Percentiles rank a stretch among this genome's conserved stretches.
Evolutionary conservation across 495 filamentous ascomycete species (phyloP).

Genomic region (Xylaria palmicola): DNA sequence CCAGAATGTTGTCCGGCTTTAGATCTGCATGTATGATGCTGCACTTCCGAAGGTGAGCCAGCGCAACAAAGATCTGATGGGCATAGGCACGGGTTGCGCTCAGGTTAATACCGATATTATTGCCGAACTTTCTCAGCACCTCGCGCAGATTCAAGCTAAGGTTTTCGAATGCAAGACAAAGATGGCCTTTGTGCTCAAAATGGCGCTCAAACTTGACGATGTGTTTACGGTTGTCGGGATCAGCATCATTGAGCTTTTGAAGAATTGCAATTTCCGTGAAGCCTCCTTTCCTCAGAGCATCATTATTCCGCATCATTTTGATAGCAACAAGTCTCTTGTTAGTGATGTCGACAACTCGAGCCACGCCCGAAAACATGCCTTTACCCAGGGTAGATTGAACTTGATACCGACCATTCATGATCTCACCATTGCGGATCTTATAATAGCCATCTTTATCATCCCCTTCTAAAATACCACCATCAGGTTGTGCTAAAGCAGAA

Average conservation of each 20-base stretch:
- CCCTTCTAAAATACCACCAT: slow-evolving; percentile 83
- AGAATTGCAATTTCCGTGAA: slow-evolving; percentile 92
- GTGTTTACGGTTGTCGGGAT: slow-evolving; percentile 90
- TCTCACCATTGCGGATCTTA: slow-evolving; percentile 83
- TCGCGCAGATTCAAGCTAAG: slow-evolving; percentile 90
- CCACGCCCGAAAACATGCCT: slow-evolving; percentile 96
- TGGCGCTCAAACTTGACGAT: slow-evolving; percentile 79
- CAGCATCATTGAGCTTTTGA: slow-evolving; percentile 74
- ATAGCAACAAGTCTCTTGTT: slow-evolving; percentile 75
- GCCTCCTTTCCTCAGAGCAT: slow-evolving; percentile 90
- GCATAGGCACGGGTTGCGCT: slow-evolving; percentile 84
- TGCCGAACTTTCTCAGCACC: slow-evolving; percentile 95
- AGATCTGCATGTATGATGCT: slow-evolving; percentile 93
- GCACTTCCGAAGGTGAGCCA: slow-evolving; percentile 83
- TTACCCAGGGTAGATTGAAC: slow-evolving; percentile 84
- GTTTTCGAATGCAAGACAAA: slow-evolving; percentile 97
- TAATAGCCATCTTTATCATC: slow-evolving; percentile 95
- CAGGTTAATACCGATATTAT: slow-evolving; percentile 86
- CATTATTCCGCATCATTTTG: slow-evolving; percentile 93
- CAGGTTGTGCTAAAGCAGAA: slow-evolving; percentile 46
- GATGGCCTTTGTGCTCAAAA: slow-evolving; percentile 92
- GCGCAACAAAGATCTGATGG: slow-evolving; percentile 87
- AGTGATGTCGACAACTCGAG: slow-evolving; percentile 77
- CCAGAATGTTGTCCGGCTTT: slow-evolving; percentile 95
- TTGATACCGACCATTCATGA: slow-evolving; percentile 85